Evolutionary conservation across 2,329 filamentous ascomycete genomes (phyloP).

Genomic region (Sporothrix dimorphospora): DNA sequence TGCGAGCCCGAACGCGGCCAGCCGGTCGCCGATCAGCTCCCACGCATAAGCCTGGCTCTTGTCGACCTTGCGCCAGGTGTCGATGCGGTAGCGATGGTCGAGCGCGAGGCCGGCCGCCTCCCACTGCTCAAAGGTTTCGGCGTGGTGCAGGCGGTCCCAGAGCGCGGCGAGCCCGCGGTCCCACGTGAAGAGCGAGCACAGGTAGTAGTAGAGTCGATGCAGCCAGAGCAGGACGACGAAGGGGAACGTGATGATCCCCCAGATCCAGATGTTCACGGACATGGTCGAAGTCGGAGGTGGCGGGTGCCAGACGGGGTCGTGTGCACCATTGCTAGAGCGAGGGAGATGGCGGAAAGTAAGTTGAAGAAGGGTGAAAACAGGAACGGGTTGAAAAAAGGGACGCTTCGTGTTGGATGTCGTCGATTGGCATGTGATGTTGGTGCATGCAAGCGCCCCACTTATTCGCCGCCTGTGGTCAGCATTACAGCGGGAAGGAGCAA

Average conservation of each 20-base stretch:
- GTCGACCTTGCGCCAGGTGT: slow-evolving; percentile 78
- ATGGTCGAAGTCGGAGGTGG: slow-evolving; percentile 14
- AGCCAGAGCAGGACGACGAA: slow-evolving; percentile 30
- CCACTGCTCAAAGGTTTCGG: slow-evolving; percentile 81
- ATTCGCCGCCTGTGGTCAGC: background rate
- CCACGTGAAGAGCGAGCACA: slow-evolving; percentile 22
- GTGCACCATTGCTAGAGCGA: background rate
- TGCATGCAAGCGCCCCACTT: background rate
- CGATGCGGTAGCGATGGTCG: slow-evolving; percentile 79
- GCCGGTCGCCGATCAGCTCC: slow-evolving; percentile 76
- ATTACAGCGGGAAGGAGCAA: background rate
- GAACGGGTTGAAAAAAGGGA: background rate
- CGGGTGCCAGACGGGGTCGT: slow-evolving; percentile 1
- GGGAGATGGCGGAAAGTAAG: background rate
- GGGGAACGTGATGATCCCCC: slow-evolving; percentile 31
- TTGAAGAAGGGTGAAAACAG: background rate
- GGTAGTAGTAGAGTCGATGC: slow-evolving; percentile 22
- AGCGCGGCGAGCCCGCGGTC: slow-evolving; percentile 40
- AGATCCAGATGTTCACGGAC: slow-evolving; percentile 30
- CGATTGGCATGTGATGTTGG: slow-evolving; percentile 17
- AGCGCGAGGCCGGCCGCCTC: slow-evolving; percentile 79
- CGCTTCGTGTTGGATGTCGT: slow-evolving; percentile 6
- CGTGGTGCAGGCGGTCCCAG: slow-evolving; percentile 67
- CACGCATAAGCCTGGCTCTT: slow-evolving; percentile 84
- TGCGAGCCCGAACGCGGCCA: slow-evolving; percentile 43